Percentiles rank a stretch among this genome's conserved stretches.
These are phyloP conservation scores for Aaosphaeria pasadenensis DNA, from an alignment of 2,329 filamentous ascomycete species.

Conservation along the genomic window DNA sequence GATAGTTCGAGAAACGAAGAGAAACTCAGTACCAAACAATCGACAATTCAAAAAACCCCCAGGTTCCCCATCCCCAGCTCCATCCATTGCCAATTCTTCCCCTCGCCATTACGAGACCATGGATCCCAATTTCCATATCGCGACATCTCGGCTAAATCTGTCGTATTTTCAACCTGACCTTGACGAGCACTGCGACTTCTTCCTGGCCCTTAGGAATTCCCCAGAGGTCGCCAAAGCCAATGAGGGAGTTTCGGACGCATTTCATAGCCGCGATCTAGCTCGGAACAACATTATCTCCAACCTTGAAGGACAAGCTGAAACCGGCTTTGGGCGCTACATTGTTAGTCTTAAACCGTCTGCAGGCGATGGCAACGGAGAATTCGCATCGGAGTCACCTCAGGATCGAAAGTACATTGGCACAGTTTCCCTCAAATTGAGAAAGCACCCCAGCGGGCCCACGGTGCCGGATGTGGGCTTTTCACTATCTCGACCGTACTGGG, in stretches of 20 bases:
- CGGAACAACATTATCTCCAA: constrained; percentile 10
- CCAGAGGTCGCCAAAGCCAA: constrained; percentile 15
- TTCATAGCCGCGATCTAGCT: constrained; percentile 13
- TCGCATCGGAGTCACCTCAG: neutral
- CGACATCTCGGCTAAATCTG: constrained; percentile 20
- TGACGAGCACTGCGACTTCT: constrained; percentile 23
- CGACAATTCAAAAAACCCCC: no score
- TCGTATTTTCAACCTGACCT: constrained; percentile 12
- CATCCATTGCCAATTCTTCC: neutral
- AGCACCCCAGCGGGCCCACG: constrained; percentile 6
- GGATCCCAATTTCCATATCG: constrained; percentile 18
- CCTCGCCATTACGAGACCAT: constrained; percentile 1
- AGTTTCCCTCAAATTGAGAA: constrained; percentile 21
- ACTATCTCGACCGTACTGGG: constrained; percentile 7
- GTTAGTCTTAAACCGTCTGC: constrained; percentile 14
- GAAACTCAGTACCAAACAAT: no score
- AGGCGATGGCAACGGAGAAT: neutral
- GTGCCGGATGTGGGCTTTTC: constrained; percentile 22
- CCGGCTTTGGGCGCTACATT: constrained; percentile 27
- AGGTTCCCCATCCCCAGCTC: no score
- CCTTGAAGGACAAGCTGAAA: constrained; percentile 11
- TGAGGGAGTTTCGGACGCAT: constrained; percentile 7
- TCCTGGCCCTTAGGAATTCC: constrained; percentile 21
- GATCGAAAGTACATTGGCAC: constrained; percentile 6
- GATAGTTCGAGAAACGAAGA: no score